Base-by-base conservation (phyloP, 352 stramenopile genomes). In the Aphanomyces euteiches region DNA sequence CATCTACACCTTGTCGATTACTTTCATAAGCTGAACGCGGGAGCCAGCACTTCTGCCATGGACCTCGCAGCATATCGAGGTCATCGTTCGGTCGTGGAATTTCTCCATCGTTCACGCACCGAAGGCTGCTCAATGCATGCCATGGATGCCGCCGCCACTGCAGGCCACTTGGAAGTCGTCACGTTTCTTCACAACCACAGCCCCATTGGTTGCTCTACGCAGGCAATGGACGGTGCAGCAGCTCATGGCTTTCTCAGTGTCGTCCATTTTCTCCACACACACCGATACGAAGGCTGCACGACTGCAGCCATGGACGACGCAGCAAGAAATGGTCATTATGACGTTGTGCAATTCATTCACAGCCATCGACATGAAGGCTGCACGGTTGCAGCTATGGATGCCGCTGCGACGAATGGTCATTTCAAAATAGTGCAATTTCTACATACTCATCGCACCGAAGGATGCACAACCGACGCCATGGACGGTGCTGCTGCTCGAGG, bases 111-210 rank as follows among this genome's bases (percentile, higher is more conserved):
- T 12, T 28, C 39, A 63, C 64, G 7, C 78, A 76, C 45, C 50
- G 71, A 28, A 78, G 77, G 17, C 45, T 85, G 47, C 77, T 81
- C 56, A 65, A 72, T 28, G 73, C 54, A 39, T 17, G 64, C 64
- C 1, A 13, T 70, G 5, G 64, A 70, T 39, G 17, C 37, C 17
- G 64, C 64, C 12, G 64, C 64, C 3, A 15, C 36, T 4, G 40
- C 21, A 7, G 64, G 64, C 13, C 64, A 70, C 41, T n/a, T 64
- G 17, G 19, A 47, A 34, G 15, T 63, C 40, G 47, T 70, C 15
- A 19, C 34, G 12, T 70, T 70, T 50, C 64, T 70, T 7, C 43
- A 70, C 38, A 50, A 61, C 21, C 64, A 70, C 28, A 21, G 12
- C 8, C 10, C 4, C 7, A 50, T 10, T n/a, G 64, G 45, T 6